Base-by-base conservation (phyloP, 2,329 filamentous ascomycete genomes). In the Aspergillus terreus region DNA sequence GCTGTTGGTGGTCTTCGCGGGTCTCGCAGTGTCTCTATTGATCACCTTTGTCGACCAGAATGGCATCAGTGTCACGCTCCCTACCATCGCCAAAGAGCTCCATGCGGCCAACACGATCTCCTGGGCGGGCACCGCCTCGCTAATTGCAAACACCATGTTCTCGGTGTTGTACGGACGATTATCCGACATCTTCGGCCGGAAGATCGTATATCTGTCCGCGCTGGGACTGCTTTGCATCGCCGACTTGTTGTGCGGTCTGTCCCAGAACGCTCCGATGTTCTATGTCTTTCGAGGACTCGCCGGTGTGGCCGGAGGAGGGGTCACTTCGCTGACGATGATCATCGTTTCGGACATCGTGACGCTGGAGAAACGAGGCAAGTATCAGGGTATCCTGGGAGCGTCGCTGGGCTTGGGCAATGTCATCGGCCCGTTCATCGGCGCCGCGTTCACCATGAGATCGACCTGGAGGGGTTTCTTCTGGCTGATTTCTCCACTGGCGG, bases 71-170 rank as follows among this genome's bases (percentile, higher is more conserved):
- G 73, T 76, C 2, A 75, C 76, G n/a, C 63, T 83, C 36, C 80
- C 80, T 25, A 77, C 78, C 27, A 76, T 82, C 58, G 74, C 76
- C 49, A 62, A 70, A 47, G 76, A 82, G 49, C 69, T 80, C 17
- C 58, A 72, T 49, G 72, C 72, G 1, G 67, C 68, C 44, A 58
- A 71, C 50, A 70, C 69, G 2, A 84, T 84, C 44, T 88, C 88
- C 62, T 89, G 85, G 86, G 80, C 83, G 11, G 86, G 85, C 2
- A 88, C 86, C 4, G 83, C 82, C 14, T 90, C 87, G 57, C 73
- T 90, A 4, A 77, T 90, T 4, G 81, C 84, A 3, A 83, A 81
- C 50, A 85, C 84, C 0, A 78, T 81, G 32, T 86, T 86, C 56
- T 83, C 84, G 56, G 81, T 85, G 53, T 73, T 87, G 0, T 86